phyloP scores from a whole-genome alignment of 768 basidiomycete species.

The Trametes cubensis region DNA sequence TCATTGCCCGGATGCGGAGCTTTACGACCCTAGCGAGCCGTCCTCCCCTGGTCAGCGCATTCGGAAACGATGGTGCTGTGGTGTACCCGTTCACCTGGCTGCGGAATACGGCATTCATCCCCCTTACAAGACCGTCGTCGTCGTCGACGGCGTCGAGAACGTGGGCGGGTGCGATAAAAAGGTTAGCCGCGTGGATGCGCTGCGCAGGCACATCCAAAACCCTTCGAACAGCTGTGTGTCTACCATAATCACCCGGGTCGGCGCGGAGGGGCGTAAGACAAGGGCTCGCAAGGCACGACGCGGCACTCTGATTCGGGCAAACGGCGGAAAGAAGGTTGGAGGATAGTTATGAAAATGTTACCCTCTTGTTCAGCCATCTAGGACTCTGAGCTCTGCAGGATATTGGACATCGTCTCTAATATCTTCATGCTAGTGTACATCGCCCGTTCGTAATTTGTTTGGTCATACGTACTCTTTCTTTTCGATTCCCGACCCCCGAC shows the following conservation, averaged over 20 bases:
- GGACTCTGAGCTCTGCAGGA: too few relatives aligned
- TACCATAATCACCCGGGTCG: background rate
- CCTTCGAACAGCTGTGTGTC: conserved; percentile 3
- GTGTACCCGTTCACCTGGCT: background rate
- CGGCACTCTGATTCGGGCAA: too few relatives aligned
- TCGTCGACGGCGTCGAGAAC: background rate
- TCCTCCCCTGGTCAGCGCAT: background rate
- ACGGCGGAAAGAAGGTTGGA: too few relatives aligned
- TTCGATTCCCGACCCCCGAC: too few relatives aligned
- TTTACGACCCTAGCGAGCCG: background rate
- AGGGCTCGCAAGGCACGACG: background rate
- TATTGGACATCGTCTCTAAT: too few relatives aligned
- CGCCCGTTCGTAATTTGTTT: too few relatives aligned
- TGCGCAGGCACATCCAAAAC: background rate
- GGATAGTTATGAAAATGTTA: too few relatives aligned
- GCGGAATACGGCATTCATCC: background rate
- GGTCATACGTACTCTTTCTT: too few relatives aligned
- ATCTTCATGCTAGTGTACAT: too few relatives aligned
- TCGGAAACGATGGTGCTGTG: background rate
- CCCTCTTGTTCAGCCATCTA: too few relatives aligned
- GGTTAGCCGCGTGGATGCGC: conserved; percentile 12
- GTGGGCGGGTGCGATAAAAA: conserved; percentile 5
- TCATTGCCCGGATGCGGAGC: background rate
- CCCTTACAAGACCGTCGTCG: background rate
- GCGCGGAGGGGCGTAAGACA: background rate